Evolutionary conservation across 2,329 filamentous ascomycete genomes (phyloP).

Genomic region (Penicillium freii): DNA sequence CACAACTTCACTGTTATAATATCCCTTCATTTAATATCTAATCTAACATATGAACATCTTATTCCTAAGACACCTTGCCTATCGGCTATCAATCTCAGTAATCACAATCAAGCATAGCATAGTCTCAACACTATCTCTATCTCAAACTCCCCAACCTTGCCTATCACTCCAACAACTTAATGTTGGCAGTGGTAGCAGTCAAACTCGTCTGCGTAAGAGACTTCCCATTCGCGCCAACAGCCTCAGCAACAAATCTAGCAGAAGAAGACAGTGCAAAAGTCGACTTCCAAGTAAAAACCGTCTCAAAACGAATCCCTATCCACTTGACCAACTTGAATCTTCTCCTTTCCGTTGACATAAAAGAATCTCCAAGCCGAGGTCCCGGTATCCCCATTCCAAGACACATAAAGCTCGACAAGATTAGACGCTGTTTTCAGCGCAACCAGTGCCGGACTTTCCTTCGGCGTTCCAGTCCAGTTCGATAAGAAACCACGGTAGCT

Average conservation of each 20-base stretch:
- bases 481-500: conserved; percentile 39
- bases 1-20: neutral
- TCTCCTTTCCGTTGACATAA: neutral
- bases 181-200: neutral
- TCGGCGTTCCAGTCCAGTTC: conserved; percentile 36
- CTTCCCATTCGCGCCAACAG: neutral
- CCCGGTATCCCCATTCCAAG: conserved; percentile 10
- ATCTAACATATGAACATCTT: neutral
- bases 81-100: neutral
- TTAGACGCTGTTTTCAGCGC: neutral
- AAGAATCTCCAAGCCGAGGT: conserved; percentile 4
- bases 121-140: rapidly evolving
- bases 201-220: neutral
- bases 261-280: neutral
- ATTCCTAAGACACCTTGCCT: neutral
- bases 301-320: conserved; percentile 3
- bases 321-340: neutral
- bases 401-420: conserved; percentile 1
- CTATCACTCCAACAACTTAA: neutral
- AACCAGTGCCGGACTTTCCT: neutral
- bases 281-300: neutral
- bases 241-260: conserved; percentile 3
- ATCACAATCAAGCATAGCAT: neutral
- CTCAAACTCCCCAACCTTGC: neutral
- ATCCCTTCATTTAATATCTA: neutral